Evolutionary conservation across 306 rosid genomes (phyloP), one percentile per base, ranked within the genome.

Genomic region (Vachellia pachyceras): DNA sequence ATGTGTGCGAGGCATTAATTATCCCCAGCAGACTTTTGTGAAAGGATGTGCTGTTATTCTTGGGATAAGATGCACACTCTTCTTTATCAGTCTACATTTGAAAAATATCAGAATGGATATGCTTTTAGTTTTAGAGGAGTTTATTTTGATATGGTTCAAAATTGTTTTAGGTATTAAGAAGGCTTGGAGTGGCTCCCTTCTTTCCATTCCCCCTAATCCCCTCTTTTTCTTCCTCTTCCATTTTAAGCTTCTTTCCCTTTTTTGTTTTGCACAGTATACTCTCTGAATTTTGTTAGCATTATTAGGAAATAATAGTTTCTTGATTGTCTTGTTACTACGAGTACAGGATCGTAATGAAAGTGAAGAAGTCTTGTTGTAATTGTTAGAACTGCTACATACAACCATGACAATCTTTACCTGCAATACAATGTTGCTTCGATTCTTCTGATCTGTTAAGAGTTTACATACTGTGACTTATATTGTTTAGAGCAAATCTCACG

Each of bases 301-400:
- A 47, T 47, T 14, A 14, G 18, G n/a, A 15, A 13, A 3, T 13
- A 3, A 47, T 47, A 13, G 18, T 47, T 47, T 0, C 0, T 3
- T 4, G 4, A 1, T 47, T 47, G 1, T 47, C 54, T 47, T 14
- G n/a, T 14, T 13, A 47, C n/a, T 47, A 2, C 18, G 23, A 42
- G 10, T 63, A 17, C 10, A 45, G 54, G 22, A 22, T 47, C 78
- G 29, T 70, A 61, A 70, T 25, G 45, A 82, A 58, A 77, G 57
- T 77, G 61, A 33, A 64, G 69, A 13, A 36, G 69, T 74, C 13
- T 41, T 50, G 29, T 35, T 18, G 47, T 50, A 25, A 52, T 65
- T 57, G 25, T 45, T n/a, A 73, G 39, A 5, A 36, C 12, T 13
- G 33, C 20, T 7, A 36, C 37, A 3, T 13, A 40, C 20, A 4